Evolutionary conservation across 192 early-diverging fungal genomes (phyloP), one percentile per base, ranked within the genome.

Genomic region (Backusella tuberculispora): DNA sequence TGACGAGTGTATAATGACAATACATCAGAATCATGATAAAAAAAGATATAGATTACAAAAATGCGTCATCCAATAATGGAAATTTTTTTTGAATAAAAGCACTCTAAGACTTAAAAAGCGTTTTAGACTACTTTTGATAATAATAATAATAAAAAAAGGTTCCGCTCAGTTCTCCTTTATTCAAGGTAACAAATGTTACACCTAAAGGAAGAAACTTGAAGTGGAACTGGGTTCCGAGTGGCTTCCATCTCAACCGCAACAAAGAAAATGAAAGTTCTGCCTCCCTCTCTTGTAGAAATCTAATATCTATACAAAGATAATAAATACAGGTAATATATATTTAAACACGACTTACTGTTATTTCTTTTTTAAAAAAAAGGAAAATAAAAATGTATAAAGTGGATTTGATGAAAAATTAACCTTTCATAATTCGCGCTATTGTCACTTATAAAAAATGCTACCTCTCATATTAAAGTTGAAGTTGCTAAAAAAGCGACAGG

Each of bases 401-500:
- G 29, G 29, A 34, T 34, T 34, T 34, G 29, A 34, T 34, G 29
- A 34, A 60, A 26, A 60, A 60, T 19, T 60, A 60, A 26, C 24
- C 24, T 60, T 60, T n/a, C 53, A 21, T 26, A 26, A 60, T 60
- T 60, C 24, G 53, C 9, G 26, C 21, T 60, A 34, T 60, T 26
- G 53, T 26, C 53, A 60, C 26, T 34, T 34, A 34, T 34, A 34
- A 34, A 24, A 60, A 60, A 12, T 60, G 53, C 53, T 26, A 1
- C 53, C 53, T 26, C 53, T 60, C 21, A 60, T 60, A 60, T 60
- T 60, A 60, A 60, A 60, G 53, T 60, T 60, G 26, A 60, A 12
- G 26, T 60, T 60, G 21, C 53, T 60, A 60, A 60, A 60, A 34
- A 60, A 60, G 9, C 53, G 53, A 60, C 26, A 60, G 53, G 53